Conservation (phyloP, 2,329 filamentous ascomycete species). For the Colletotrichum abscissum region DNA sequence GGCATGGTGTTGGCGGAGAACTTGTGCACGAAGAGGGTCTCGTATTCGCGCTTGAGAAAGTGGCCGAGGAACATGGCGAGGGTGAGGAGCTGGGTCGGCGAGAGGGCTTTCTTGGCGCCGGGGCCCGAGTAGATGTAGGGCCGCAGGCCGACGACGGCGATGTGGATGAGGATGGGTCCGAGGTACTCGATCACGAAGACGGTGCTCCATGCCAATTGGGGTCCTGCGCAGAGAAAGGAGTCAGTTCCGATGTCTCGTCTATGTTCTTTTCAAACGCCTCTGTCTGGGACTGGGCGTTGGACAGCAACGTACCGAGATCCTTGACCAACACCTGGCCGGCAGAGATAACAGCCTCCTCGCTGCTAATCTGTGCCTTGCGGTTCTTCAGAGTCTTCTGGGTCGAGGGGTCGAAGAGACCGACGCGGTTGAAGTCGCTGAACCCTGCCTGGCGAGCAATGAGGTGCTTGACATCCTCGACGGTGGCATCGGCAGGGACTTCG, state of each 20-base stretch:
- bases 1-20: slow-evolving; percentile 98
- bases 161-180: slow-evolving; percentile 90
- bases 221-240: slow-evolving; percentile 63
- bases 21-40: slow-evolving; percentile 94
- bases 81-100: slow-evolving; percentile 77
- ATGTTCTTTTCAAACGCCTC: neutral
- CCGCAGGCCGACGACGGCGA: slow-evolving; percentile 76
- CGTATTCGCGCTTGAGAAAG: slow-evolving; percentile 94
- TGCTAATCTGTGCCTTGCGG: slow-evolving; percentile 63
- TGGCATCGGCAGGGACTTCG: slow-evolving; percentile 61
- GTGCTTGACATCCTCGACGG: slow-evolving; percentile 70
- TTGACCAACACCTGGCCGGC: slow-evolving; percentile 81
- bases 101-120: slow-evolving; percentile 61
- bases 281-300: neutral
- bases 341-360: slow-evolving; percentile 60
- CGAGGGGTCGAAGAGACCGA: slow-evolving; percentile 70
- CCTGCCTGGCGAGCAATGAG: slow-evolving; percentile 62
- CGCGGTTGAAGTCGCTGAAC: slow-evolving; percentile 68
- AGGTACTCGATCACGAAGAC: slow-evolving; percentile 97
- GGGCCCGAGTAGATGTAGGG: slow-evolving; percentile 67
- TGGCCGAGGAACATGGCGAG: slow-evolving; percentile 82
- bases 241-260: neutral
- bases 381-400: slow-evolving; percentile 74
- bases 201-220: slow-evolving; percentile 90
- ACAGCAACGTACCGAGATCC: slow-evolving; percentile 78